A percentile compares a stretch with the other conserved stretches of the same genome.
phyloP scores from a whole-genome alignment of 2,329 filamentous ascomycete species.

The Rhinocladiella similis region DNA sequence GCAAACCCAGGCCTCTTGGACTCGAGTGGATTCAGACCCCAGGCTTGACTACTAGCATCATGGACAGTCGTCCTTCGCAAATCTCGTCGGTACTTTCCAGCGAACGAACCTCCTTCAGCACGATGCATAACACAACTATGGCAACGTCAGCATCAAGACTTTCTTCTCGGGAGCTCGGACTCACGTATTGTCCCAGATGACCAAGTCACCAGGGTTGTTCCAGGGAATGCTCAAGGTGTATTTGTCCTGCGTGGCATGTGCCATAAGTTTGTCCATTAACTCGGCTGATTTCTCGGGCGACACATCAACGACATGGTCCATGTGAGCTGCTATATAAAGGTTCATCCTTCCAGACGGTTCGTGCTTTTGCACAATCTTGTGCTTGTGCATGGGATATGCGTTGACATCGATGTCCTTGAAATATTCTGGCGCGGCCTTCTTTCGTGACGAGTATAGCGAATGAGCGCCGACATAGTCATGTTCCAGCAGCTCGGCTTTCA shows the following conservation, averaged over 20 bases:
- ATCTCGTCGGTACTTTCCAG: conserved; percentile 52
- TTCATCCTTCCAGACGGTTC: conserved; percentile 54
- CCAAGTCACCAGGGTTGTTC: conserved; percentile 50
- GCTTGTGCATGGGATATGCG: conserved; percentile 42
- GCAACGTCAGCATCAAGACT: conserved; percentile 1
- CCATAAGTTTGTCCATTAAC: conserved; percentile 39
- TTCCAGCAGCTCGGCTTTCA: conserved; percentile 39
- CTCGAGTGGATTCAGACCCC: conserved; percentile 44
- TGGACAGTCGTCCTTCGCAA: conserved; percentile 59
- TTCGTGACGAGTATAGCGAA: conserved; percentile 55
- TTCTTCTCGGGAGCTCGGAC: not conserved
- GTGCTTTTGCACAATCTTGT: conserved; percentile 54
- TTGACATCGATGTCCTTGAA: conserved; percentile 49
- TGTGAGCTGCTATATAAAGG: conserved; percentile 55
- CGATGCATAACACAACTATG: conserved; percentile 55
- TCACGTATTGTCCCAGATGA: conserved; percentile 60
- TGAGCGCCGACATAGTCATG: conserved; percentile 50
- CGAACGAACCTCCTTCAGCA: conserved; percentile 50
- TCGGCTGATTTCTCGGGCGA: conserved; percentile 36
- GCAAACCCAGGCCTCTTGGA: conserved; percentile 33
- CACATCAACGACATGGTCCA: conserved; percentile 53
- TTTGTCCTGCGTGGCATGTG: conserved; percentile 50
- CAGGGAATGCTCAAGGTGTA: conserved; percentile 51
- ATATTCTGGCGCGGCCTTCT: conserved; percentile 51
- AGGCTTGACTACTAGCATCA: conserved; percentile 46